Evolutionary conservation across 306 rosid species (phyloP).

Genomic region (Alnus rubra): DNA sequence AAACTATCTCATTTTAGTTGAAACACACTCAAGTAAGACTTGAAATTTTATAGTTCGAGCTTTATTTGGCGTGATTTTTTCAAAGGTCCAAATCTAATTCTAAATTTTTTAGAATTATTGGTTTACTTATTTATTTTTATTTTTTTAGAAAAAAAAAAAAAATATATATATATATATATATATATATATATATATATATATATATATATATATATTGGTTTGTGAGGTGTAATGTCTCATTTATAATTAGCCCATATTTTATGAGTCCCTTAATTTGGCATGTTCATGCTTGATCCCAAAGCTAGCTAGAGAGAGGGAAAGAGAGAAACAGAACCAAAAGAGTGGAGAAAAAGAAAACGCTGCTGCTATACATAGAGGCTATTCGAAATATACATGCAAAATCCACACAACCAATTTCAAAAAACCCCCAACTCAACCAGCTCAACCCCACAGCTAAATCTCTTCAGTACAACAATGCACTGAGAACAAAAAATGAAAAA

Average conservation of each 20-base stretch:
- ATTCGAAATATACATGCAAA: conserved; percentile 54
- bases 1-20: too few relatives aligned
- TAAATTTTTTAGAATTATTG: too few relatives aligned
- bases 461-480: conserved; percentile 53
- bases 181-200: too few relatives aligned
- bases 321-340: background rate
- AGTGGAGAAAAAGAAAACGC: background rate
- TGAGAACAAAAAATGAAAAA: conserved; percentile 72
- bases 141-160: too few relatives aligned
- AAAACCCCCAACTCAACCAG: conserved; percentile 38
- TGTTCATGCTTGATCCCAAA: background rate
- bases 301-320: background rate
- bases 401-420: conserved; percentile 36
- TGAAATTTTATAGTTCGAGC: too few relatives aligned
- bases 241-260: background rate
- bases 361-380: conserved; percentile 57
- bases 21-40: too few relatives aligned
- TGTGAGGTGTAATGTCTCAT: background rate
- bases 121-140: too few relatives aligned
- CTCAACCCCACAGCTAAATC: conserved; percentile 41
- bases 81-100: too few relatives aligned
- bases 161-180: too few relatives aligned
- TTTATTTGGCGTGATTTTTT: too few relatives aligned
- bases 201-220: too few relatives aligned
- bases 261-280: background rate